phyloP scores from a whole-genome alignment of 228 moss, liverwort and hornwort genomes.

The Sphagnum fallax region DNA sequence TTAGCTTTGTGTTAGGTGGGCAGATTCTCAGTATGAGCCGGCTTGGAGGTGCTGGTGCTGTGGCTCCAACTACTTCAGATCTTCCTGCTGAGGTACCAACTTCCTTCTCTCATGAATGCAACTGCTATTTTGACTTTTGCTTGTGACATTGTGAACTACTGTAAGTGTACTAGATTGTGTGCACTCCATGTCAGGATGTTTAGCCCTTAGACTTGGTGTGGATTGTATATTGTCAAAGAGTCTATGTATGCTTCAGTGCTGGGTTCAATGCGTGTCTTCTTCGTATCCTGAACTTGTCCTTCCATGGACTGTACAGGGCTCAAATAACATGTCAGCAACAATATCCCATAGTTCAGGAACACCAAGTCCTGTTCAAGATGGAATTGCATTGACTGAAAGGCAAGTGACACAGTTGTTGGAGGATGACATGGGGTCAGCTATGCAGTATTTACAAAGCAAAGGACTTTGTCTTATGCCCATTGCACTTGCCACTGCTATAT shows the following conservation, averaged over 20 bases:
- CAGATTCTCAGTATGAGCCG: conserved; percentile 99
- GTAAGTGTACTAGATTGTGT: neutral
- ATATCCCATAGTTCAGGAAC: conserved; percentile 57
- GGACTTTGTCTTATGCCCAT: conserved; percentile 97
- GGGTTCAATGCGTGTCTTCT: neutral
- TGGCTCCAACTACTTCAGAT: conserved; percentile 74
- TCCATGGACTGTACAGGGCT: conserved; percentile 36
- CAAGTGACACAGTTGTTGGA: conserved; percentile 98
- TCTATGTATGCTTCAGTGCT: neutral
- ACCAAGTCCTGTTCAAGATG: conserved; percentile 62
- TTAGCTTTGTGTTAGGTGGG: neutral
- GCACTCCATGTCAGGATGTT: too few species aligned
- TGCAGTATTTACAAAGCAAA: conserved; percentile 98
- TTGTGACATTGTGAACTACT: neutral
- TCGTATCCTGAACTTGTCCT: neutral
- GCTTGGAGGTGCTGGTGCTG: conserved; percentile 90
- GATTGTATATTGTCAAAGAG: too few species aligned
- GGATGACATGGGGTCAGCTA: conserved; percentile 95
- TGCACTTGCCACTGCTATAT: conserved; percentile 90
- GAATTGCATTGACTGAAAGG: conserved; percentile 80
- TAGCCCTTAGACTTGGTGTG: too few species aligned
- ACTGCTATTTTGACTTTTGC: neutral
- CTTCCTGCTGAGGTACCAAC: conserved; percentile 75
- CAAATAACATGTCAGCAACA: conserved; percentile 66
- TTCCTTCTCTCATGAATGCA: neutral